A percentile compares a stretch with the other conserved stretches of the same genome.
These are phyloP conservation scores for Cryomyces antarcticus DNA, from an alignment of 495 filamentous ascomycete genomes.

Conservation along the genomic window DNA sequence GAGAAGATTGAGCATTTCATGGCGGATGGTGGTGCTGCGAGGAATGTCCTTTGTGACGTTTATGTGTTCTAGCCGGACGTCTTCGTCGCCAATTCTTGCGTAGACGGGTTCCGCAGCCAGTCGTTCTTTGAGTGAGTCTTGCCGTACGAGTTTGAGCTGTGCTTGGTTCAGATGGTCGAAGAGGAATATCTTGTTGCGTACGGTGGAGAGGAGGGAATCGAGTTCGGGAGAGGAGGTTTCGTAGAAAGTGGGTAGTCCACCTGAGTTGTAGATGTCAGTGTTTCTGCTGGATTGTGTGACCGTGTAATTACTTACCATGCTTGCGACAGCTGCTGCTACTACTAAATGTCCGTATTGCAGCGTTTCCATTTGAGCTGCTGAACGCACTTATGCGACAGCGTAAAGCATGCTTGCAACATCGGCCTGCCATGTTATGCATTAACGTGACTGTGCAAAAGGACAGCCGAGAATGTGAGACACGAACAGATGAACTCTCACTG, in stretches of 20 bases:
- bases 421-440: no score
- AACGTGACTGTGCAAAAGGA: no score
- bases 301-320: background rate
- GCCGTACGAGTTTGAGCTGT: slow-evolving; percentile 16
- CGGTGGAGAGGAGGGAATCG: slow-evolving; percentile 7
- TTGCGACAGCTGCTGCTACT: background rate
- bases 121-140: slow-evolving; percentile 6
- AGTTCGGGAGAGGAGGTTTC: slow-evolving; percentile 14
- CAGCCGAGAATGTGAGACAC: no score
- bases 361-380: no score
- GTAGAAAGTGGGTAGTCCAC: slow-evolving; percentile 13
- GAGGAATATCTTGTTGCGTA: slow-evolving; percentile 18
- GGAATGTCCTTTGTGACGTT: slow-evolving; percentile 15
- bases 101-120: slow-evolving; percentile 16
- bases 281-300: background rate
- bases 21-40: slow-evolving; percentile 5
- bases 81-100: slow-evolving; percentile 17
- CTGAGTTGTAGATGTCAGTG: slow-evolving; percentile 1
- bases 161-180: slow-evolving; percentile 13
- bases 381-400: no score
- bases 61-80: slow-evolving; percentile 15
- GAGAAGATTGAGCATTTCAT: slow-evolving; percentile 10
- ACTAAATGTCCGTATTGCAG: background rate
- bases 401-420: no score
- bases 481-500: no score